Percentiles rank a stretch among this genome's conserved stretches.
Evolutionary conservation across 306 rosid genomes (phyloP).

Genomic region (Crataegus laevigata): DNA sequence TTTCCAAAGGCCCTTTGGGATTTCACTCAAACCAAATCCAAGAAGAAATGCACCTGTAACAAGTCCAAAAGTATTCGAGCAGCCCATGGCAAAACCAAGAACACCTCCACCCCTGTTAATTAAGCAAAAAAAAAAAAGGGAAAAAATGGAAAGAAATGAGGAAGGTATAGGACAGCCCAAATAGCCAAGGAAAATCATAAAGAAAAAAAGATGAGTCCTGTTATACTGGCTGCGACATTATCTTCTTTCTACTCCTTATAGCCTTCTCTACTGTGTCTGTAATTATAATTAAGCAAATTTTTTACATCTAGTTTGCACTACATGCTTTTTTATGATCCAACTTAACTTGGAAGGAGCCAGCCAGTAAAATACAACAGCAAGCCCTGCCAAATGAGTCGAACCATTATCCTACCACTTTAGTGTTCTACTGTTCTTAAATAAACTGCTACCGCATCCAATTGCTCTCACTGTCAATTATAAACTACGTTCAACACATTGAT

Average conservation of each 20-base stretch:
- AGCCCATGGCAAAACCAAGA: slow-evolving; percentile 91
- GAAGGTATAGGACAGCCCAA: slow-evolving; percentile 8
- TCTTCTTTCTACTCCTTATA: not conserved
- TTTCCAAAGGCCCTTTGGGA: slow-evolving; percentile 84
- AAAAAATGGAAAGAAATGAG: not conserved
- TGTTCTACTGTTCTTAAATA: not conserved
- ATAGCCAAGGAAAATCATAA: slow-evolving; percentile 3
- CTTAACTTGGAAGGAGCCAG: no score
- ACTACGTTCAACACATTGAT: not conserved
- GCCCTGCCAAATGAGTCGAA: no score
- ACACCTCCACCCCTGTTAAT: slow-evolving; percentile 58
- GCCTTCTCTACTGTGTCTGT: not conserved
- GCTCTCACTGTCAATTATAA: not conserved
- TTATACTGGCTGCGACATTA: not conserved
- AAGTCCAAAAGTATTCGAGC: slow-evolving; percentile 95
- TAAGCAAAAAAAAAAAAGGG: slow-evolving; percentile 5
- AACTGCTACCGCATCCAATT: not conserved
- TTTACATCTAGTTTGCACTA: not conserved
- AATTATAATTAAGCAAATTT: not conserved
- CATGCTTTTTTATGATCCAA: no score
- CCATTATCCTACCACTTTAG: no score
- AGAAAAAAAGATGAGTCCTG: not conserved
- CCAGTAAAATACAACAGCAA: no score
- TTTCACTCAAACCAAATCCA: slow-evolving; percentile 95
- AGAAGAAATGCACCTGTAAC: slow-evolving; percentile 99